Evolutionary conservation across 305 asterid species (phyloP).

Genomic region (Fraxinus baroniana): DNA sequence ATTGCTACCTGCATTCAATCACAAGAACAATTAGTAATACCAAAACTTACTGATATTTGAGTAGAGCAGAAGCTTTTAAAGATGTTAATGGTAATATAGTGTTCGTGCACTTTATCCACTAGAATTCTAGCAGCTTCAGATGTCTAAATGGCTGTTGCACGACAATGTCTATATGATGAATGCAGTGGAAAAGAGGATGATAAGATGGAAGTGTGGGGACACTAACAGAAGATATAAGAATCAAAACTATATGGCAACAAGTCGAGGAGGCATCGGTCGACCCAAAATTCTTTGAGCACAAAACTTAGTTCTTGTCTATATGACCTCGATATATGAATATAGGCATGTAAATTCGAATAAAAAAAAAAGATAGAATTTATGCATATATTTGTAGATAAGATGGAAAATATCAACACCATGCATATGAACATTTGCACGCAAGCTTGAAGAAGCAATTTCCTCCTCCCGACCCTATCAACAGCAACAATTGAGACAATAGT

Average conservation of each 20-base stretch:
- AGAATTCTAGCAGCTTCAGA: not conserved
- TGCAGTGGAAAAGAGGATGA: not conserved
- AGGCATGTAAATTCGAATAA: not conserved
- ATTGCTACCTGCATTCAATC: slow-evolving; percentile 28
- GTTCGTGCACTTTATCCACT: not conserved
- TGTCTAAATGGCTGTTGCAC: not conserved
- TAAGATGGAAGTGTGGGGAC: not conserved
- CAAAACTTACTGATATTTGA: not conserved
- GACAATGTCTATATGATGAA: not conserved
- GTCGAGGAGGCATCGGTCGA: not conserved
- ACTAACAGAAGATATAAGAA: not conserved
- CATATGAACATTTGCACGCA: slow-evolving; percentile 35
- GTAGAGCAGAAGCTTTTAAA: not conserved
- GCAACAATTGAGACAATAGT: slow-evolving; percentile 33
- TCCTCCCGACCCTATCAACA: slow-evolving; percentile 38
- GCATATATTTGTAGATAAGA: not conserved
- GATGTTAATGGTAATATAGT: not conserved
- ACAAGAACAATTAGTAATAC: not conserved
- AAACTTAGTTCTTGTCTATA: not conserved
- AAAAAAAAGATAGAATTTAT: not conserved
- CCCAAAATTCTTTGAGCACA: no score
- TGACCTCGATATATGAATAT: not conserved
- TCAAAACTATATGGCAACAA: not conserved
- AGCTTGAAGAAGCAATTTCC: slow-evolving; percentile 42
- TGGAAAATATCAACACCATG: slow-evolving; percentile 20